Conservation (phyloP, 1,284 basidiomycete genomes). For the Puccinia triticina region DNA sequence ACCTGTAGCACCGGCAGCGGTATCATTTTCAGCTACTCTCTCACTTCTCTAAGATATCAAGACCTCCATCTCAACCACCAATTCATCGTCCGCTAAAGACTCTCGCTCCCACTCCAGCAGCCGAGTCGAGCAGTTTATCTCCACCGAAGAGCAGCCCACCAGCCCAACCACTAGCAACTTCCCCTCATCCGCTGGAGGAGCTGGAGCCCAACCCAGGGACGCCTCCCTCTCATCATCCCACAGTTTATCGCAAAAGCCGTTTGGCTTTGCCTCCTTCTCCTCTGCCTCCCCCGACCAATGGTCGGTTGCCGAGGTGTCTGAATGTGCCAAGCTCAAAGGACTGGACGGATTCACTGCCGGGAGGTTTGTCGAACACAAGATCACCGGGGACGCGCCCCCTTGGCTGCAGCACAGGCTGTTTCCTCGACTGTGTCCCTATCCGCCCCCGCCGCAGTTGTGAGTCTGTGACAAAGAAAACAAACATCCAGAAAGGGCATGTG, state of each 20-base stretch:
- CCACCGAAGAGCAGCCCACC: slow-evolving; percentile 27
- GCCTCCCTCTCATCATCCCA: slow-evolving; percentile 31
- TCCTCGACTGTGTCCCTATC: no score
- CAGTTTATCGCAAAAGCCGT: neutral
- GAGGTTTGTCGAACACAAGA: slow-evolving; percentile 96
- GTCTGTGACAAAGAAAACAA: no score
- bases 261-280: slow-evolving; percentile 12
- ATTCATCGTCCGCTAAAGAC: slow-evolving; percentile 41
- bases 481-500: no score
- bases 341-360: slow-evolving; percentile 80
- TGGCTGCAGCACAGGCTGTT: no score
- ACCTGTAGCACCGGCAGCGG: slow-evolving; percentile 48
- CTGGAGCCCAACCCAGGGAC: slow-evolving; percentile 24
- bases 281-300: slow-evolving; percentile 70
- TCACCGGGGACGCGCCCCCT: slow-evolving; percentile 95
- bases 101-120: slow-evolving; percentile 48
- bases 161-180: slow-evolving; percentile 51
- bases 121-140: neutral
- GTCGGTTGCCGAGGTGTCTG: slow-evolving; percentile 84
- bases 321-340: slow-evolving; percentile 81
- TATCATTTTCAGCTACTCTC: slow-evolving; percentile 43
- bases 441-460: no score
- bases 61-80: slow-evolving; percentile 37
- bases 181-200: slow-evolving; percentile 25
- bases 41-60: neutral